phyloP scores from a whole-genome alignment of 345 rosid genomes.

The Arabidopsis thaliana region TAIR10.1 NC_003074.8:651001-651500 shows the following conservation, averaged over 20 bases:
- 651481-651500: not conserved
- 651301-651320: not conserved
- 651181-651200: not conserved
- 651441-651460: not conserved
- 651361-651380: conserved; percentile 19
- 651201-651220: not conserved
- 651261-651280: not conserved
- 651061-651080: not conserved
- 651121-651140: not conserved
- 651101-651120: conserved; percentile 12
- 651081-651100: too few species aligned
- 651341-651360: not conserved
- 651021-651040: too few species aligned
- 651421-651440: not conserved
- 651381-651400: not conserved
- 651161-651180: conserved; percentile 1
- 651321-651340: not conserved
- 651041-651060: not conserved
- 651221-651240: not conserved
- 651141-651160: not conserved
- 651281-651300: not conserved
- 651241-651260: not conserved
- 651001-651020: not conserved
- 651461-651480: not conserved
- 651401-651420: not conserved